Percentiles rank a stretch among this genome's conserved stretches.
Evolutionary conservation across 2,329 filamentous ascomycete species (phyloP).

Genomic region (Colletotrichum sojae): DNA sequence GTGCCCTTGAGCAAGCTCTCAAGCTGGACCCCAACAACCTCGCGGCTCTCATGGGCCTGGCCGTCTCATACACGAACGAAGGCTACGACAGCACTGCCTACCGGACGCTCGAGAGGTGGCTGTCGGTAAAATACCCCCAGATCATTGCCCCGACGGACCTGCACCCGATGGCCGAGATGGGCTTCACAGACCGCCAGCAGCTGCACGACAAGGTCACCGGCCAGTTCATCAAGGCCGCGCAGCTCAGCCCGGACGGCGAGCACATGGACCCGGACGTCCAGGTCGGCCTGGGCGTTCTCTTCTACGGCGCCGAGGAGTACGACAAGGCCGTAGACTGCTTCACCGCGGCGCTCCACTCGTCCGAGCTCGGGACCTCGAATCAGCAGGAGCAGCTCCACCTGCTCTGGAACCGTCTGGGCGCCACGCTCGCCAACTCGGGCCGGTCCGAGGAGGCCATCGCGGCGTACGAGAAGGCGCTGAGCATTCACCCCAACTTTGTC

Average conservation of each 20-base stretch:
- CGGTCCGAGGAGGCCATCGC: conserved; percentile 96
- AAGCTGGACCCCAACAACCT: conserved; percentile 91
- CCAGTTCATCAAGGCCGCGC: conserved; percentile 92
- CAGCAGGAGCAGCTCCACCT: conserved; percentile 90
- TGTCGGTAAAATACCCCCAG: conserved; percentile 92
- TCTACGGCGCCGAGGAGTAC: conserved; percentile 98
- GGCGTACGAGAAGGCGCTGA: conserved; percentile 93
- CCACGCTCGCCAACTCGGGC: conserved; percentile 94
- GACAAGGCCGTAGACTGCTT: conserved; percentile 99
- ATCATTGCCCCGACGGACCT: conserved; percentile 81
- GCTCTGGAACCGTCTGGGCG: conserved; percentile 96
- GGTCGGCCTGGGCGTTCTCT: conserved; percentile 94
- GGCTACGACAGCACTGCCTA: conserved; percentile 98
- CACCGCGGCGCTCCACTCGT: conserved; percentile 87
- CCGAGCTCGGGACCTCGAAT: conserved; percentile 87
- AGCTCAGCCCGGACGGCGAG: conserved; percentile 90
- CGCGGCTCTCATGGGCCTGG: conserved; percentile 92
- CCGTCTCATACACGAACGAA: conserved; percentile 98
- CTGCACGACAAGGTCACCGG: conserved; percentile 93
- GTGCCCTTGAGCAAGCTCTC: conserved; percentile 90
- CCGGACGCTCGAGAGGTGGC: conserved; percentile 95
- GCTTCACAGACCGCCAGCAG: conserved; percentile 92
- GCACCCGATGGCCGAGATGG: conserved; percentile 84
- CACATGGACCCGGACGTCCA: conserved; percentile 99
- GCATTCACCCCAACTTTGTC: conserved; percentile 94